These are phyloP conservation scores for Geotrichum restrictum DNA, from an alignment of 1,139 yeast species.

Conservation along the genomic window DNA sequence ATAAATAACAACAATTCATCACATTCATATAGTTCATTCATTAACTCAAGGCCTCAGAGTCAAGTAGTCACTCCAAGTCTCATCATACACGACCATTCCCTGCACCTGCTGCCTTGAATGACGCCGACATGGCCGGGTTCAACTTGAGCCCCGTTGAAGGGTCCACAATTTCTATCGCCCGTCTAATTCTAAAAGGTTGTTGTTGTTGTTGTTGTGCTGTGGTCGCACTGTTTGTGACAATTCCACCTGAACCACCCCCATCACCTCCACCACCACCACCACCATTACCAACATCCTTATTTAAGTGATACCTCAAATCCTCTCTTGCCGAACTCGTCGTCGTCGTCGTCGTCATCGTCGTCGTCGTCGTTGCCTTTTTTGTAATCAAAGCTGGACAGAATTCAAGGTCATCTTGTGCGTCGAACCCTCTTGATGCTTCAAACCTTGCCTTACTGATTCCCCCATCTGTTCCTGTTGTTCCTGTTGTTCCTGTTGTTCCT, in stretches of 20 bases:
- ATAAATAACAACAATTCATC: too few relatives aligned
- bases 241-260: too few relatives aligned
- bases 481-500: neutral
- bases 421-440: conserved; percentile 65
- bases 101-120: neutral
- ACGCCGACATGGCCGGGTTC: conserved; percentile 22
- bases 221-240: neutral
- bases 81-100: too few relatives aligned
- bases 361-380: conserved; percentile 9
- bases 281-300: too few relatives aligned
- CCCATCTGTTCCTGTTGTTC: neutral
- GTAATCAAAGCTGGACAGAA: conserved; percentile 45
- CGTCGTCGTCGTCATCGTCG: conserved; percentile 8
- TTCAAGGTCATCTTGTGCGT: conserved; percentile 65
- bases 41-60: too few relatives aligned
- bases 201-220: neutral
- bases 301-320: too few relatives aligned
- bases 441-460: conserved; percentile 47
- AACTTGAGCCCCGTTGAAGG: conserved; percentile 72
- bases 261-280: neutral
- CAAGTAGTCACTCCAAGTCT: too few relatives aligned
- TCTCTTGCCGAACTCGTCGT: neutral
- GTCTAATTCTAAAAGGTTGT: conserved; percentile 28
- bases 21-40: too few relatives aligned
- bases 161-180: conserved; percentile 68